Evolutionary conservation across 2,329 filamentous ascomycete species (phyloP).

Genomic region (Colletotrichum cuscutae): DNA sequence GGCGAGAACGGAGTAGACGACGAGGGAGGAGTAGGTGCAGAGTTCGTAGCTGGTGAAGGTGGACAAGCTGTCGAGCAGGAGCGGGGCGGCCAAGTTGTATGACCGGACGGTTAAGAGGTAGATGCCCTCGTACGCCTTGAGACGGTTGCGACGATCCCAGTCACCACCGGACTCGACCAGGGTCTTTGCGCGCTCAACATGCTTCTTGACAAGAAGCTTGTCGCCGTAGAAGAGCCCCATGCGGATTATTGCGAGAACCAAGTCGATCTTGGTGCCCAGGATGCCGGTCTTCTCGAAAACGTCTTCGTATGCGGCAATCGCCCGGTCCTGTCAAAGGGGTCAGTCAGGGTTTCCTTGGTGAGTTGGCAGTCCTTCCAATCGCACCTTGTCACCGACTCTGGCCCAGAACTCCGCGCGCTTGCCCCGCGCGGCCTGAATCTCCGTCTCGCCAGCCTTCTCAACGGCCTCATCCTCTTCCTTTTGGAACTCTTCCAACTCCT

Average conservation of each 20-base stretch:
- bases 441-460: constrained; percentile 95
- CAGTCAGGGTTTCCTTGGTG: constrained; percentile 32
- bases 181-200: constrained; percentile 87
- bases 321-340: constrained; percentile 77
- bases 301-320: constrained; percentile 90
- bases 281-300: constrained; percentile 98
- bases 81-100: constrained; percentile 87
- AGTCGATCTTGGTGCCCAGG: constrained; percentile 95
- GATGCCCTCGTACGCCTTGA: constrained; percentile 98
- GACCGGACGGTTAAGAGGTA: constrained; percentile 93
- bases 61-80: constrained; percentile 95
- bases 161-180: constrained; percentile 96
- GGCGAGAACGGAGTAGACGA: constrained; percentile 94
- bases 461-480: constrained; percentile 94
- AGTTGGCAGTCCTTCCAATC: constrained; percentile 23
- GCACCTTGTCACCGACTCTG: constrained; percentile 93
- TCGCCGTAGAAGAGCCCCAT: constrained; percentile 97
- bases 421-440: constrained; percentile 90
- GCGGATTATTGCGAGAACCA: constrained; percentile 95
- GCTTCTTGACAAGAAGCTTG: constrained; percentile 91
- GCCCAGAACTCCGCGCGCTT: constrained; percentile 98
- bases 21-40: constrained; percentile 94
- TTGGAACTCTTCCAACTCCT: constrained; percentile 79
- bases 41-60: constrained; percentile 99
- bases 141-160: constrained; percentile 97